Conservation (phyloP, 306 rosid genomes). For the Dalbergia oliveri region DNA sequence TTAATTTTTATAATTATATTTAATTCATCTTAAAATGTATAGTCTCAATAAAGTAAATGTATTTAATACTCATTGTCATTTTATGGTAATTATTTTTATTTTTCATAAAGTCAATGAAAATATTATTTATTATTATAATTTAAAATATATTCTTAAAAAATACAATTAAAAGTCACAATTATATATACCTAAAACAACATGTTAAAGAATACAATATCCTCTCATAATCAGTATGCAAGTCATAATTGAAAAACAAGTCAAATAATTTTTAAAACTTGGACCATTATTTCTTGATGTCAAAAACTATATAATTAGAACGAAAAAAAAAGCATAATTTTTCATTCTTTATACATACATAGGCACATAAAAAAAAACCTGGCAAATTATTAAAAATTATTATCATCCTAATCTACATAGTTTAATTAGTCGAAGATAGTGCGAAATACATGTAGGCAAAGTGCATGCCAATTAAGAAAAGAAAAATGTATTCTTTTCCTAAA, state of each 20-base stretch:
- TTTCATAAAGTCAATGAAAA: neutral
- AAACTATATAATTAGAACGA: neutral
- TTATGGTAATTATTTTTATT: neutral
- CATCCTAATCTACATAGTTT: neutral
- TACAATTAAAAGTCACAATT: neutral
- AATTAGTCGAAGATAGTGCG: neutral
- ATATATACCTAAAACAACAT: neutral
- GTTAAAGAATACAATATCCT: neutral
- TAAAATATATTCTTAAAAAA: neutral
- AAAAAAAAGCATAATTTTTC: neutral
- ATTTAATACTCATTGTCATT: neutral
- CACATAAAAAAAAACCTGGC: neutral
- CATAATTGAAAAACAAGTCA: neutral
- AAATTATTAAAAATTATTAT: neutral
- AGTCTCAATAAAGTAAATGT: neutral
- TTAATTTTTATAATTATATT: too few relatives aligned
- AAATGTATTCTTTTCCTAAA: too few relatives aligned
- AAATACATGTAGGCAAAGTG: constrained; percentile 25
- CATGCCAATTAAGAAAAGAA: constrained; percentile 21
- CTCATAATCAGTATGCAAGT: neutral
- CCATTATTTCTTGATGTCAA: neutral
- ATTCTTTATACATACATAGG: neutral
- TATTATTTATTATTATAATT: neutral
- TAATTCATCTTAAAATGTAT: neutral
- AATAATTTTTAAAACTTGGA: constrained; percentile 18